Evolutionary conservation across 75 land plant genomes (phyloP), one percentile per base, ranked within the genome.

Genomic region (Sequoiadendron giganteum): DNA sequence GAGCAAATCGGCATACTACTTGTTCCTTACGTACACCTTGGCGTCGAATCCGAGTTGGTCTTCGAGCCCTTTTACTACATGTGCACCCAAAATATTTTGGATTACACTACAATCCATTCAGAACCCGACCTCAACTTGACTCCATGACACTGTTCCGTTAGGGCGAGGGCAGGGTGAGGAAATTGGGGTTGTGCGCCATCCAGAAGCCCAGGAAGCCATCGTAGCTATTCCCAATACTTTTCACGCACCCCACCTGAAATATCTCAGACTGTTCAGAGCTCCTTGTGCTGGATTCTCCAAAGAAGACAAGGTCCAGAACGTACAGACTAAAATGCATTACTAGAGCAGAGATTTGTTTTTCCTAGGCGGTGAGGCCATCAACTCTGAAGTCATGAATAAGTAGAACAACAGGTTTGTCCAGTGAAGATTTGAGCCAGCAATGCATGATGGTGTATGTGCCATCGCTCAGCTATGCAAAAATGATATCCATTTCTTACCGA

Each of bases 401-500:
- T 38, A 90, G 8, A 3, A 90, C 18, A 0, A 86, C 85, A 1
- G 86, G 86, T 0, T 40, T 13, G 16, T 47, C 14, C 9, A 1
- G 39, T 47, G 88, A 14, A 10, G 32, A 5, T 11, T 84, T 1
- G 68, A 89, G 83, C 95, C 95, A 96, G 83, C 92, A 95, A 82
- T 89, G 91, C 90, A 96, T 80, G 87, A 88, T 92, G 89, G 95
- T 96, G 42, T 87, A 85, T 73, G 80, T 80, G 6, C 9, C n/a
- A 36, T 36, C 38, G 38, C 38, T 36, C 43, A 42, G 1, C 4
- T 42, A 3, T 42, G 3, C 43, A 42, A 3, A 42, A 42, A 42
- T 1, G 43, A 42, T 42, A 42, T 3, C 43, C 43, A 42, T 3
- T 42, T 2, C 43, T 42, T 42, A 42, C 43, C 43, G 0, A 42